Percentiles rank a stretch among this genome's conserved stretches.
These are phyloP conservation scores for Fusarium sp. DNA, from an alignment of 2,329 filamentous ascomycete genomes.

Conservation along the genomic window DNA sequence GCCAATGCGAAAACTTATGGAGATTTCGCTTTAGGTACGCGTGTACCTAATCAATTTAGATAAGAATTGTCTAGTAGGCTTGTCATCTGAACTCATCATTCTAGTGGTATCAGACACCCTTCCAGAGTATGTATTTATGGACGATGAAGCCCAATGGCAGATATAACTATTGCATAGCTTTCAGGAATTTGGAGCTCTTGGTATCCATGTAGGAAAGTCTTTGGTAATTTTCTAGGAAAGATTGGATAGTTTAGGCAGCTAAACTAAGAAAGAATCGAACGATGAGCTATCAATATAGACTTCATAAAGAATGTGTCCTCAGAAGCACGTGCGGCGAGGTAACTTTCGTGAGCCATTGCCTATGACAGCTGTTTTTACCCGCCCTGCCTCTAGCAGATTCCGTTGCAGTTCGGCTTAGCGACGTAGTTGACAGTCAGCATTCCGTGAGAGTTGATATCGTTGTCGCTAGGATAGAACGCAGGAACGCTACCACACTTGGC, in stretches of 20 bases:
- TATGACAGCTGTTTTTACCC: accelerated
- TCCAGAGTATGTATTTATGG: neutral
- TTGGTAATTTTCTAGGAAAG: neutral
- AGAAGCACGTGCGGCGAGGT: neutral
- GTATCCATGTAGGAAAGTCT: neutral
- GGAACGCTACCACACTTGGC: neutral
- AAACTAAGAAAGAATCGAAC: neutral
- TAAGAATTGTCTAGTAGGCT: neutral
- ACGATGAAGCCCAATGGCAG: accelerated
- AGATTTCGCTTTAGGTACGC: neutral
- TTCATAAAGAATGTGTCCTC: neutral
- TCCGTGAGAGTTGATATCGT: neutral
- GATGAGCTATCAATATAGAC: accelerated
- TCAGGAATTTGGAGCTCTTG: neutral
- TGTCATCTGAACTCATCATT: neutral
- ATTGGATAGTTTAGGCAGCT: neutral
- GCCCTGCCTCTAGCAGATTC: neutral
- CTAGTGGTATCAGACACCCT: neutral
- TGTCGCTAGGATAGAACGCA: neutral
- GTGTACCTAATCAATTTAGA: too few relatives aligned
- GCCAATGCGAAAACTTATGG: accelerated
- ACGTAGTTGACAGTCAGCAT: neutral
- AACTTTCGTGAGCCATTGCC: accelerated
- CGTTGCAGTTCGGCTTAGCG: neutral
- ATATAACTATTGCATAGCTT: accelerated